These are phyloP conservation scores for Secale cereale DNA, from an alignment of 176 grass and related monocot genomes.

Conservation along the genomic window DNA sequence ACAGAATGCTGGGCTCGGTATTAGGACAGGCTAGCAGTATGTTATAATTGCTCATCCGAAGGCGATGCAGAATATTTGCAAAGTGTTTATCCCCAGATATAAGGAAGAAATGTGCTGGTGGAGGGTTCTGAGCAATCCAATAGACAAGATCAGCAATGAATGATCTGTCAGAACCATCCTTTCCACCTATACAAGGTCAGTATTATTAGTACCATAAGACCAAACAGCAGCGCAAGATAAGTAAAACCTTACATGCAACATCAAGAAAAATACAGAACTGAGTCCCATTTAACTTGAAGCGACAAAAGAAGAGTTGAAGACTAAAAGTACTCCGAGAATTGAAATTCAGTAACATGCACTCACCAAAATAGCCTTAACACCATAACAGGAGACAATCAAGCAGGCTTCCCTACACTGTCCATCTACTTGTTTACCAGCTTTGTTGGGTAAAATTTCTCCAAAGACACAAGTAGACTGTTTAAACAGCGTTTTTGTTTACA, in stretches of 20 bases:
- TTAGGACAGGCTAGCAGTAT: constrained; percentile 65
- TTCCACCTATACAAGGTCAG: constrained; percentile 56
- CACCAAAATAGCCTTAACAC: not conserved
- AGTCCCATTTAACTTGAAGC: constrained; percentile 1
- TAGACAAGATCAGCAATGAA: constrained; percentile 79
- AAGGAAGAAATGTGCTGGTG: constrained; percentile 87
- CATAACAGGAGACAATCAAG: not conserved
- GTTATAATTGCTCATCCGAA: constrained; percentile 96
- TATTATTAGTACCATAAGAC: constrained; percentile 16
- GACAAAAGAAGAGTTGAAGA: not conserved
- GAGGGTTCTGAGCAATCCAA: constrained; percentile 92
- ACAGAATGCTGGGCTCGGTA: constrained; percentile 31
- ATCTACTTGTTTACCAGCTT: not conserved
- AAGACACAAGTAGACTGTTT: not conserved
- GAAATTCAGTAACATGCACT: not conserved
- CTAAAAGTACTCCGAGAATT: not conserved
- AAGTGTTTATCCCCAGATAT: constrained; percentile 81
- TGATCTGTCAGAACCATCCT: constrained; percentile 71
- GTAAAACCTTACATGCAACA: not conserved
- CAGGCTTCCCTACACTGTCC: not conserved
- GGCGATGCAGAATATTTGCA: constrained; percentile 71
- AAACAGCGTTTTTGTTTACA: not conserved
- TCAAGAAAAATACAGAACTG: not conserved
- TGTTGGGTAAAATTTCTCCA: not conserved
- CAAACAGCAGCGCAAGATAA: not conserved